Evolutionary conservation across 345 rosid genomes (phyloP).

Genomic region (Populus simonii): DNA sequence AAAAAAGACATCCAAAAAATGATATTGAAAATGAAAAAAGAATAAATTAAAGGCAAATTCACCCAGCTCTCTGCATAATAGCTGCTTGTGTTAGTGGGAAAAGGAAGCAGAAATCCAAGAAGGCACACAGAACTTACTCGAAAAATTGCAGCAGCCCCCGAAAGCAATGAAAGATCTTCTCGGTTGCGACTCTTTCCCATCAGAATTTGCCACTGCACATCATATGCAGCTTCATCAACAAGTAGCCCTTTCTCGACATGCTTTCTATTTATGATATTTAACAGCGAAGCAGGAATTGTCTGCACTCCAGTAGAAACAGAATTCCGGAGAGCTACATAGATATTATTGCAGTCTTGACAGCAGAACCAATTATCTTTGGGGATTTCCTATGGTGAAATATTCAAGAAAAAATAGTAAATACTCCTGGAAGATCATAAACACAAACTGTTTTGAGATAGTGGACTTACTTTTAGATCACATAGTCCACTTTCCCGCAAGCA

Average conservation of each 20-base stretch:
- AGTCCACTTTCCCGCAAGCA: slow-evolving; percentile 71
- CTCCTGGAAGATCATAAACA: slow-evolving; percentile 11
- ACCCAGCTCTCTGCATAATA: too few relatives aligned
- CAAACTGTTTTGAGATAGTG: slow-evolving; percentile 6
- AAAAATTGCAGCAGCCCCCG: slow-evolving; percentile 79
- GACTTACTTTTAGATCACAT: slow-evolving; percentile 84
- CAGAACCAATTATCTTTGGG: slow-evolving; percentile 91
- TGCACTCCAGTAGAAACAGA: slow-evolving; percentile 62
- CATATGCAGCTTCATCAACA: slow-evolving; percentile 38
- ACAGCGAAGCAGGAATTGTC: slow-evolving; percentile 45
- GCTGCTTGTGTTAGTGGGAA: background rate
- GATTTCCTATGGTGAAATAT: slow-evolving; percentile 52
- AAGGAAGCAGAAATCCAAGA: background rate
- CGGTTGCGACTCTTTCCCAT: slow-evolving; percentile 73
- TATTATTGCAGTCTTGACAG: slow-evolving; percentile 69
- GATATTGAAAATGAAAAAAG: too few relatives aligned
- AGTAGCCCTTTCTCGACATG: slow-evolving; percentile 65
- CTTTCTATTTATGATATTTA: slow-evolving; percentile 56
- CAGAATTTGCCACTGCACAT: slow-evolving; percentile 70
- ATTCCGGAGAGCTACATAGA: slow-evolving; percentile 53
- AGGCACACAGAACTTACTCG: slow-evolving; percentile 46
- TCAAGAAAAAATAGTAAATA: slow-evolving; percentile 4
- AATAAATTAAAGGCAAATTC: too few relatives aligned
- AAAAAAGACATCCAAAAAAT: too few relatives aligned
- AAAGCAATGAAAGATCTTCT: slow-evolving; percentile 69